These are phyloP conservation scores for Populus trichocarpa DNA, from an alignment of 441 rosid species.

Conservation along the genomic window DNA sequence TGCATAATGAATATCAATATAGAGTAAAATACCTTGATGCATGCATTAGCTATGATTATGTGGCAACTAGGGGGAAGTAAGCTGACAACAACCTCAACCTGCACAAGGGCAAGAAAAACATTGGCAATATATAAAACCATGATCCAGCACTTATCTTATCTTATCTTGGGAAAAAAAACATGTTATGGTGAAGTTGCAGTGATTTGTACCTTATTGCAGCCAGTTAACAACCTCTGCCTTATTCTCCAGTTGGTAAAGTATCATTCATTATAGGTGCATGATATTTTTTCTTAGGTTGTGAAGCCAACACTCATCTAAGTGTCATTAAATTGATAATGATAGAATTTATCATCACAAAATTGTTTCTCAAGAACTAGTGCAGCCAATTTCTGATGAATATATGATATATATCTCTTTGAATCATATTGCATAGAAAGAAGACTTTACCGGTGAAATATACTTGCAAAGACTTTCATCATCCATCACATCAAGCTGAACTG, in stretches of 20 bases:
- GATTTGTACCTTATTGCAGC: neutral
- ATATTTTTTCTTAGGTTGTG: neutral
- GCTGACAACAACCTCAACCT: conserved; percentile 90
- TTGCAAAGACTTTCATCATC: conserved; percentile 63
- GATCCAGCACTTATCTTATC: neutral
- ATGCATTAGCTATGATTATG: conserved; percentile 57
- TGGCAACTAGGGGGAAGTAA: conserved; percentile 83
- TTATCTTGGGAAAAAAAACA: neutral
- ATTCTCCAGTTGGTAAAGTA: neutral
- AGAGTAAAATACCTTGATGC: conserved; percentile 60
- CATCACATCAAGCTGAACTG: conserved; percentile 70
- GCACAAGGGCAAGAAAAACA: conserved; percentile 21
- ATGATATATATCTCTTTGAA: neutral
- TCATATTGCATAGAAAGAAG: neutral
- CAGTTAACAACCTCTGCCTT: neutral
- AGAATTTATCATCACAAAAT: neutral
- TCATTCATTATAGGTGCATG: neutral
- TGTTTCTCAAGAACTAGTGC: conserved; percentile 1
- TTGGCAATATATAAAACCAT: neutral
- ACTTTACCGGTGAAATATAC: conserved; percentile 66
- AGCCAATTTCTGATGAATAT: neutral
- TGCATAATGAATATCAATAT: conserved; percentile 4
- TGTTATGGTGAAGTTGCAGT: neutral
- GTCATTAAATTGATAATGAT: neutral
- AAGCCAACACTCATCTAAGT: conserved; percentile 1